phyloP scores from a whole-genome alignment of 768 basidiomycete species.

The Ramaria sp. region DNA sequence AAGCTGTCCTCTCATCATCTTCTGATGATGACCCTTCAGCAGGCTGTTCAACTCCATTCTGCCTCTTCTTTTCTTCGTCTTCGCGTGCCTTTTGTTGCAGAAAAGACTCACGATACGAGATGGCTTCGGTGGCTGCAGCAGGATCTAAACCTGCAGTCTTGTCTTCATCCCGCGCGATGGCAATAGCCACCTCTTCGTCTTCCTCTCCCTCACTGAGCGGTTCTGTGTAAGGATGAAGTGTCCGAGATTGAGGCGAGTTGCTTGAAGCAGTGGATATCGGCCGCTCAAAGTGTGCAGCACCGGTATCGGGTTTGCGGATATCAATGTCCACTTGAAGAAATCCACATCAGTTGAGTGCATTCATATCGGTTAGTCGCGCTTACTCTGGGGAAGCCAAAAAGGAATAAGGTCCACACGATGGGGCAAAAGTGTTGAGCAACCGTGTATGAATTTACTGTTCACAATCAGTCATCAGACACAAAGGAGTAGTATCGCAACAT shows the following conservation, averaged over 20 bases:
- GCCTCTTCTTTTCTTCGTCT: conserved; percentile 12
- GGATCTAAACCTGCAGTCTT: conserved; percentile 67
- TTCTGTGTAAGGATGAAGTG: conserved; percentile 51
- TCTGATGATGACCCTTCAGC: conserved; percentile 20
- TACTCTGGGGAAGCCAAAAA: conserved; percentile 97
- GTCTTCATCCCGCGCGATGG: conserved; percentile 72
- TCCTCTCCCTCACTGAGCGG: conserved; percentile 95
- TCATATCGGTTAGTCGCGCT: conserved; percentile 12
- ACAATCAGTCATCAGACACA: background rate
- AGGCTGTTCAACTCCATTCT: conserved; percentile 15
- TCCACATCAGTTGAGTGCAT: background rate
- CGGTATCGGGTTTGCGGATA: conserved; percentile 86
- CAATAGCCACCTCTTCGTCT: conserved; percentile 60
- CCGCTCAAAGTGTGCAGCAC: conserved; percentile 63
- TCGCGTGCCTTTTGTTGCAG: conserved; percentile 37
- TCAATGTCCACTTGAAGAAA: conserved; percentile 72
- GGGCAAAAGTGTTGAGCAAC: conserved; percentile 87
- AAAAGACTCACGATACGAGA: conserved; percentile 76
- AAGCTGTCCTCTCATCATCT: conserved; percentile 27
- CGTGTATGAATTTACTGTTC: conserved; percentile 85
- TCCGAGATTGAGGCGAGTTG: conserved; percentile 17
- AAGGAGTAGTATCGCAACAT: conserved; percentile 9
- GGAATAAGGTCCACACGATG: conserved; percentile 92
- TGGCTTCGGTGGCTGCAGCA: conserved; percentile 70
- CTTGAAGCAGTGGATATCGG: conserved; percentile 46